phyloP scores from a whole-genome alignment of 2,329 filamentous ascomycete species.

The Xylaria sp. region DNA sequence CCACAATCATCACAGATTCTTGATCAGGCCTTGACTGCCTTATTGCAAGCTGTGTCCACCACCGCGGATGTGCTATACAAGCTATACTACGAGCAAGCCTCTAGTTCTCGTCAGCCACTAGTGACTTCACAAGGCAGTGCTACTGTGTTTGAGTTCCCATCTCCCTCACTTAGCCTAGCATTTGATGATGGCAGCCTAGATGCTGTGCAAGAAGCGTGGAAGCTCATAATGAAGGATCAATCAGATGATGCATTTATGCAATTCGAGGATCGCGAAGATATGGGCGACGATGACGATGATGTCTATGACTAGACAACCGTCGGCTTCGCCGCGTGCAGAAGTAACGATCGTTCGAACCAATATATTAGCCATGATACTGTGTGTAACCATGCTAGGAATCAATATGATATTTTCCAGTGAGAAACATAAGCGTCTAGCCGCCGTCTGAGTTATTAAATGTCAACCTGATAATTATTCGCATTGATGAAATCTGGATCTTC shows the following conservation, averaged over 20 bases:
- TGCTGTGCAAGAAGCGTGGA: conserved; percentile 77
- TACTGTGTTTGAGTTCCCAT: conserved; percentile 65
- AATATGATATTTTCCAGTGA: conserved; percentile 1
- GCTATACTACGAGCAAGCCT: conserved; percentile 66
- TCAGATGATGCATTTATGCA: conserved; percentile 71
- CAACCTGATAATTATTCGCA: background rate
- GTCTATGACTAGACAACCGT: conserved; percentile 57
- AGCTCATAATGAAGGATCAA: conserved; percentile 65
- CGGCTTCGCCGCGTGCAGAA: background rate
- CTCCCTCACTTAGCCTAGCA: conserved; percentile 71
- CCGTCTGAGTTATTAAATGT: background rate
- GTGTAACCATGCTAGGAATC: background rate
- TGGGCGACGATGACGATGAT: conserved; percentile 66
- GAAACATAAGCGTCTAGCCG: no score
- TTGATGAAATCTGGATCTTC: background rate
- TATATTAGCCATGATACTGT: background rate
- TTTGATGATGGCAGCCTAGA: conserved; percentile 79
- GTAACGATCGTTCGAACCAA: background rate
- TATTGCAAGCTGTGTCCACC: conserved; percentile 52
- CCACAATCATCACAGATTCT: conserved; percentile 53
- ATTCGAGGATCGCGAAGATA: conserved; percentile 79
- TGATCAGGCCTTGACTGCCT: conserved; percentile 54
- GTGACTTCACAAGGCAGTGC: conserved; percentile 52
- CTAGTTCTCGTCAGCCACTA: conserved; percentile 44
- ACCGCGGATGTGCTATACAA: conserved; percentile 58